Conservation (phyloP, 2,329 filamentous ascomycete species). For the Exophiala phaeomuriformis region DNA sequence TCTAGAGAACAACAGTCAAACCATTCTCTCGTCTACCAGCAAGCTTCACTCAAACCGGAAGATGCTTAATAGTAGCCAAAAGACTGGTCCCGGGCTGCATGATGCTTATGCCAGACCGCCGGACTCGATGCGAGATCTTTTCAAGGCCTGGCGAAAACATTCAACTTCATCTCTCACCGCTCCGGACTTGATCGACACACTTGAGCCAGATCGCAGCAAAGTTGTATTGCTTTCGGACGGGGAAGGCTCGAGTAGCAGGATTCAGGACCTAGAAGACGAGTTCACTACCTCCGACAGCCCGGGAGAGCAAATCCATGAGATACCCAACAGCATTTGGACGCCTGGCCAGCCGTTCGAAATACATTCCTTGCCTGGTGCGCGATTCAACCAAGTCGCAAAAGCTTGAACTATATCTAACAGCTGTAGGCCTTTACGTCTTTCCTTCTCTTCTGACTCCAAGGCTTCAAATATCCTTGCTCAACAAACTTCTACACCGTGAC, state of each 20-base stretch:
- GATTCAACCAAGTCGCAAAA: slow-evolving; percentile 17
- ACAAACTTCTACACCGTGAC: slow-evolving; percentile 68
- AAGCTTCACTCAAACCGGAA: neutral
- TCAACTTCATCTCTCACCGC: slow-evolving; percentile 32
- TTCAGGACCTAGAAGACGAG: neutral
- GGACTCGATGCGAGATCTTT: slow-evolving; percentile 58
- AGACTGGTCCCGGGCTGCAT: neutral
- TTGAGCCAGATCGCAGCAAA: slow-evolving; percentile 32
- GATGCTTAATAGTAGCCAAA: neutral
- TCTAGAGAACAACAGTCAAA: neutral
- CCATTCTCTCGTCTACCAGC: neutral
- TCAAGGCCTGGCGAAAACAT: slow-evolving; percentile 64
- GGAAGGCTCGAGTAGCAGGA: neutral
- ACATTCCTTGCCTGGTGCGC: slow-evolving; percentile 60
- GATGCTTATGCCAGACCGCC: slow-evolving; percentile 76
- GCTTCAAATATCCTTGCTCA: slow-evolving; percentile 63
- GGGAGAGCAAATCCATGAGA: slow-evolving; percentile 39
- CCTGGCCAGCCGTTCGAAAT: slow-evolving; percentile 56
- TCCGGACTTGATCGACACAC: slow-evolving; percentile 51
- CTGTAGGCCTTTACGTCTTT: slow-evolving; percentile 66
- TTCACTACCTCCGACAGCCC: neutral
- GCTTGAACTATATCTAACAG: slow-evolving; percentile 8
- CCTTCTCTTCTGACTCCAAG: slow-evolving; percentile 64
- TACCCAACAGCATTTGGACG: slow-evolving; percentile 19
- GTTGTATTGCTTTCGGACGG: neutral